Base-by-base conservation (phyloP, 768 basidiomycete species). In the Pleurotus pulmonarius region DNA sequence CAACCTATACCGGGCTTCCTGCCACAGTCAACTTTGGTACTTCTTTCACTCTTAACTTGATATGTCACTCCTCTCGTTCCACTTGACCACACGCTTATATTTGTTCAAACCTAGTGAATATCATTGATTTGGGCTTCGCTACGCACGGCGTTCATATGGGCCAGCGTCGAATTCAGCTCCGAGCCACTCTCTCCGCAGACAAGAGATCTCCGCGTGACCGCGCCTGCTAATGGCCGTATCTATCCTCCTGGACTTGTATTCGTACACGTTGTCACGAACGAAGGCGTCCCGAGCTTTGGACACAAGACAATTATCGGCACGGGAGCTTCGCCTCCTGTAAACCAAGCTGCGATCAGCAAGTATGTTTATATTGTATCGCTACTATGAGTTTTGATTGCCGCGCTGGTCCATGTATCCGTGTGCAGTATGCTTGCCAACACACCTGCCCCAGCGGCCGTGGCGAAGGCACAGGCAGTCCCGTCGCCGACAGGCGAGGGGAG, bases 111-210 rank as follows among this genome's bases (percentile, higher is more conserved):
- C 6, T 48, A 76, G 75, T 75, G 22, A 67, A 70, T 5, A 59
- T 78, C 11, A 72, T 73, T 58, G 75, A 78, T 56, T 66, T 75
- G 15, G 74, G 75, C 0, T 77, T 76, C 59, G 72, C 73, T 1
- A 72, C 76, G 1, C 76, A 78, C 55, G 74, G 69, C 0, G 70
- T 74, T 59, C 73, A 74, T 53, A 73, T 74, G 22, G 75, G 74
- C 53, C 69, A 69, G 20, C 69, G 72, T 8, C 61, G 74, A 3
- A 71, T 75, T 1, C 69, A 72, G 49, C 70, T 77, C 61, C 61
- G 68, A 5, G 69, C 75, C 7, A 59, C 59, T 3, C 63, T 75
- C 1, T 67, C 72, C 7, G 53, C 55, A 5, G 62, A 72, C 51
- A 66, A 65, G 26, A 71, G 65, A 55, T 64, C 67, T 77, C 13